phyloP scores from a whole-genome alignment of 345 rosid species.

The Lagerstroemia speciosa region DNA sequence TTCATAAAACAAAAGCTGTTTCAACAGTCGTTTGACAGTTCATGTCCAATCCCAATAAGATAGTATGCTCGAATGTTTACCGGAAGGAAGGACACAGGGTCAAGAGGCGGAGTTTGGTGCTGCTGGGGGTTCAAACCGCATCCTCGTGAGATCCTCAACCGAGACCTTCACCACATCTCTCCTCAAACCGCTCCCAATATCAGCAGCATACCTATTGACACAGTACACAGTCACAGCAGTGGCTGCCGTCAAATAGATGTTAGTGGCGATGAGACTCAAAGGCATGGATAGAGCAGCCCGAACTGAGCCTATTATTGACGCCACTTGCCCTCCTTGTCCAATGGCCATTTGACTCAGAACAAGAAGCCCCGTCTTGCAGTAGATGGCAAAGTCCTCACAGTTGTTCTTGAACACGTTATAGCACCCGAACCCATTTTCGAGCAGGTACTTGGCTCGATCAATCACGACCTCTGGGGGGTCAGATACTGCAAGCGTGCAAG shows the following conservation, averaged over 20 bases:
- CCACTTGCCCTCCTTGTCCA: slow-evolving; percentile 85
- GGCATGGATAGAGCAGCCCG: slow-evolving; percentile 68
- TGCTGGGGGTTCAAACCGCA: slow-evolving; percentile 12
- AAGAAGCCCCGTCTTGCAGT: slow-evolving; percentile 74
- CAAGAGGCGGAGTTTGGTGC: too few relatives aligned
- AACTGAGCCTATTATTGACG: slow-evolving; percentile 62
- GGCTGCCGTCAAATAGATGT: slow-evolving; percentile 76
- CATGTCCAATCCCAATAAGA: too few relatives aligned
- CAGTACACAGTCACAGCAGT: slow-evolving; percentile 34
- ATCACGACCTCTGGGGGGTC: slow-evolving; percentile 43
- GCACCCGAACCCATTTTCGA: too few relatives aligned
- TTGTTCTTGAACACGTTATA: too few relatives aligned
- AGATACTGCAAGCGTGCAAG: slow-evolving; percentile 69
- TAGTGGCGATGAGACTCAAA: slow-evolving; percentile 64
- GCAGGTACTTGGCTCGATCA: slow-evolving; percentile 67
- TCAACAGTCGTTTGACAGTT: too few relatives aligned
- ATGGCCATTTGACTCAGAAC: slow-evolving; percentile 45
- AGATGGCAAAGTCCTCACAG: slow-evolving; percentile 74
- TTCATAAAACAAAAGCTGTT: too few relatives aligned
- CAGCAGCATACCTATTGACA: slow-evolving; percentile 16
- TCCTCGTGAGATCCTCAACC: slow-evolving; percentile 62
- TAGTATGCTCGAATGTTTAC: too few relatives aligned
- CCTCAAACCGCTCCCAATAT: slow-evolving; percentile 37
- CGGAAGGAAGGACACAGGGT: too few relatives aligned
- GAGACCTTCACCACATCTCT: slow-evolving; percentile 60